Evolutionary conservation across 164 flowering plant species (phyloP), one percentile per base, ranked within the genome.

Genomic region (Echeveria elegans): DNA sequence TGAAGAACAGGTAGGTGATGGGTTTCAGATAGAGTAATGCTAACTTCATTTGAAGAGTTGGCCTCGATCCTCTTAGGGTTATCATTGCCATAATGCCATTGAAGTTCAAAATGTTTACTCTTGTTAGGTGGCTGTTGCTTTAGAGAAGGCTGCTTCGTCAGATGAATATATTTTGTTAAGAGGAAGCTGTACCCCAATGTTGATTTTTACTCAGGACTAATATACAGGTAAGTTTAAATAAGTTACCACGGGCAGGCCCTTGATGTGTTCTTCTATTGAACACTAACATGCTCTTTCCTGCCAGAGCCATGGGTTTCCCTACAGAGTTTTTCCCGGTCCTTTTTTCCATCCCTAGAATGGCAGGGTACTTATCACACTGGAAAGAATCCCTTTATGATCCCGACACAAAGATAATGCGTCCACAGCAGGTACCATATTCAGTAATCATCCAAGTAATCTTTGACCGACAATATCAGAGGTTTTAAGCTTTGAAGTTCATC

Each of bases 281-380:
- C 15, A 7, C 69, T 21, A 19, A 50, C 38, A 53, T 23, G 34
- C 36, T 16, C 67, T 69, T 15, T 69, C 19, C 40, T 56, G 70
- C 45, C 81, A 95, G 99, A 85, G 99, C 99, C 65, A 89, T 95
- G 82, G 99, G 99, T 64, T 92, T 95, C 73, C 99, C 97, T 4
- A 79, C 96, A 10, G 99, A 95, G 79, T 95, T 88, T 79, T 95
- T 92, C 77, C 79, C 98, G 48, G 98, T 95, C 64, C 70, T 95
- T 73, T 90, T 95, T 80, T 98, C 98, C 23, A 86, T 92, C 67
- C 99, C 99, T 70, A 85, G 99, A 52, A 95, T 95, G 99, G 99
- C 97, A 67, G 99, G 97, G 19, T 95, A 87, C 72, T 78, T 90
- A 56, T 72, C 99, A 32, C 99, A 95, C 72, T 92, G 99, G 99